Percentiles rank a stretch among this genome's conserved stretches.
These are phyloP conservation scores for Cyclanthera cordifolia DNA, from an alignment of 306 rosid species.

Conservation along the genomic window DNA sequence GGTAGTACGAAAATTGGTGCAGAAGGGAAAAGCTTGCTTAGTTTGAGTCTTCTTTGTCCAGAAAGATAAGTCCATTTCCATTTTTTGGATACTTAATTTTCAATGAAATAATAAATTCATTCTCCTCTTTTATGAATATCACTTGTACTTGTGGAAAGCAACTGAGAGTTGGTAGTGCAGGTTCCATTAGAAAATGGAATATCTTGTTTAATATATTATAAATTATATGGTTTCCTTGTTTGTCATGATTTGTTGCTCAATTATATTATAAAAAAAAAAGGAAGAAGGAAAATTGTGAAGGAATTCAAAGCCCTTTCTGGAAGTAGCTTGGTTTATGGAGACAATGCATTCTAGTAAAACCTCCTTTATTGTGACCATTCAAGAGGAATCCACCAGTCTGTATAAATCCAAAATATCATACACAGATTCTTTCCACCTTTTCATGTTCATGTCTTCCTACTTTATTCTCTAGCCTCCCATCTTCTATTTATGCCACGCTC, in stretches of 20 bases:
- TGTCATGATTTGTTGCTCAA: conserved; percentile 20
- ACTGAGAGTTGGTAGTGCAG: conserved; percentile 20
- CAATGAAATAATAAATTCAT: no score
- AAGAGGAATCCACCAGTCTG: conserved; percentile 46
- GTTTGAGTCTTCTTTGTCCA: neutral
- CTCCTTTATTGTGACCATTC: conserved; percentile 23
- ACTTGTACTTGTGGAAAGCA: conserved; percentile 7
- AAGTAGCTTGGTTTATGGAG: conserved; percentile 29
- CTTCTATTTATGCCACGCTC: conserved; percentile 21
- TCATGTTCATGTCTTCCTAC: conserved; percentile 20
- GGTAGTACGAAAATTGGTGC: neutral
- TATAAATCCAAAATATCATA: conserved; percentile 22
- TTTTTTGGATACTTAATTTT: neutral
- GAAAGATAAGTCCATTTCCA: neutral
- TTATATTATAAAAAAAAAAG: conserved; percentile 14
- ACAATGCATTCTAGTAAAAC: conserved; percentile 23
- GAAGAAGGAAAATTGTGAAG: conserved; percentile 2
- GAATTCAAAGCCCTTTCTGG: conserved; percentile 25
- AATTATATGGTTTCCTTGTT: conserved; percentile 15
- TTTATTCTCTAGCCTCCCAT: conserved; percentile 45
- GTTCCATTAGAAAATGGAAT: conserved; percentile 25
- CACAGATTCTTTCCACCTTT: conserved; percentile 43
- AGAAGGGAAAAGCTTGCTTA: neutral
- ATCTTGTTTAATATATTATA: conserved; percentile 18
- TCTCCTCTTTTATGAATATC: neutral